Evolutionary conservation across 2,329 filamentous ascomycete genomes (phyloP).

Genomic region (Cladosporium halotolerans): DNA sequence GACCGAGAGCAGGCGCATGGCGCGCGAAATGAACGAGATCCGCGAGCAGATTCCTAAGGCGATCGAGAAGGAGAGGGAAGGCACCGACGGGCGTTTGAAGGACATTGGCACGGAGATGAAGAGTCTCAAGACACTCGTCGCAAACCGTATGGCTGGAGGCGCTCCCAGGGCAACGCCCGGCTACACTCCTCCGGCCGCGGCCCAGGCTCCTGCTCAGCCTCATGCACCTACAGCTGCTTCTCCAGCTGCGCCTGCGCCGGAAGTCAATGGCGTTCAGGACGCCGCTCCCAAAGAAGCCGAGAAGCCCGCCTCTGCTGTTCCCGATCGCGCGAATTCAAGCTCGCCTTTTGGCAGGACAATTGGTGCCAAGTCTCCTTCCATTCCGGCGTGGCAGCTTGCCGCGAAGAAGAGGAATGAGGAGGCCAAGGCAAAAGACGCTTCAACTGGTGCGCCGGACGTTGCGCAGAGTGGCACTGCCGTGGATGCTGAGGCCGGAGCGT

Average conservation of each 20-base stretch:
- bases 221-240: neutral
- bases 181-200: slow-evolving; percentile 5
- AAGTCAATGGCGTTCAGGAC: slow-evolving; percentile 2
- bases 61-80: slow-evolving; percentile 78
- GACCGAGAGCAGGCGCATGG: slow-evolving; percentile 78
- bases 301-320: slow-evolving; percentile 16
- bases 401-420: slow-evolving; percentile 44
- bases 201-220: neutral
- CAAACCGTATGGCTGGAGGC: slow-evolving; percentile 48
- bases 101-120: slow-evolving; percentile 84
- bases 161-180: slow-evolving; percentile 8
- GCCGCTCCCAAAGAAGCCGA: slow-evolving; percentile 13
- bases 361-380: slow-evolving; percentile 35
- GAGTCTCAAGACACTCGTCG: slow-evolving; percentile 83
- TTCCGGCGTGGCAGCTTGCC: slow-evolving; percentile 49
- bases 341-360: slow-evolving; percentile 20
- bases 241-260: neutral
- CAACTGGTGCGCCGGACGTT: slow-evolving; percentile 14
- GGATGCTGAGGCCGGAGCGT: slow-evolving; percentile 8
- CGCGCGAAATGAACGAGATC: slow-evolving; percentile 76
- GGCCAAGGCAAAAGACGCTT: slow-evolving; percentile 35
- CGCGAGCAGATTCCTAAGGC: slow-evolving; percentile 84
- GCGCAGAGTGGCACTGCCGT: slow-evolving; percentile 22
- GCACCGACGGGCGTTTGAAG: slow-evolving; percentile 70
- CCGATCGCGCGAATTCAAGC: slow-evolving; percentile 16